Base-by-base conservation (phyloP, 2,329 filamentous ascomycete species). In the Colletotrichum lupini region DNA sequence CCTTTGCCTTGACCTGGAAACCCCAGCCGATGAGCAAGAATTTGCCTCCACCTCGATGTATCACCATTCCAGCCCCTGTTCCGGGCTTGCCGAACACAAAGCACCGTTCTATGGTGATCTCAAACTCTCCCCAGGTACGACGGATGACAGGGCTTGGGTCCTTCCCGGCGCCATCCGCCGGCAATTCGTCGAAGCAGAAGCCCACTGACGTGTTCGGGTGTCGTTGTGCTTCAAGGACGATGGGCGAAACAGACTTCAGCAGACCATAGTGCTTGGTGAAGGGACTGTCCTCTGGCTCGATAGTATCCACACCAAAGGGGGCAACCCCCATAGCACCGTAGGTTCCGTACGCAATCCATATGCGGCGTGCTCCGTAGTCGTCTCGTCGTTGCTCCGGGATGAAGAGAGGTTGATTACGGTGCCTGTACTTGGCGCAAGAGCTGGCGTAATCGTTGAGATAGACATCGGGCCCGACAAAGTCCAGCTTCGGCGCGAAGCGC, bases 341-440 rank as follows among this genome's bases (percentile, higher is more conserved):
- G 0, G 82, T 81, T 0, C 82, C 84, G 12, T 82, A 82, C 0
- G 85, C 82, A 0, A 81, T 63, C 83, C 84, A 87, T 1, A 86
- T 77, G 4, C 85, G 76, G 12, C 84, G 77, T 0, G 83, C 81
- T 5, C 85, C 85, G 24, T 83, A 79, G 35, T 85, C 85, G 64
- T 88, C 86, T 9, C 87, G 81, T 16, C 86, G 79, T 74, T 88
- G 87, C 77, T 88, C 87, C 0, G 87, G 87, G 42, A 88, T 87
- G 72, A 88, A 87, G 0, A 88, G 80, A 0, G 85, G 81, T 68
- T 87, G 83, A 12, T 78, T 77, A 3, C 81, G 77, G 67, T 86
- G 83, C 3, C 81, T 76, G 69, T 87, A 88, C 19, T 83, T 81
- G 22, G 75, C 76, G 67, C 86, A 88, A 0, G 83, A 80, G 0